Evolutionary conservation across 2,329 filamentous ascomycete species (phyloP).

Genomic region (Diaporthe citri): DNA sequence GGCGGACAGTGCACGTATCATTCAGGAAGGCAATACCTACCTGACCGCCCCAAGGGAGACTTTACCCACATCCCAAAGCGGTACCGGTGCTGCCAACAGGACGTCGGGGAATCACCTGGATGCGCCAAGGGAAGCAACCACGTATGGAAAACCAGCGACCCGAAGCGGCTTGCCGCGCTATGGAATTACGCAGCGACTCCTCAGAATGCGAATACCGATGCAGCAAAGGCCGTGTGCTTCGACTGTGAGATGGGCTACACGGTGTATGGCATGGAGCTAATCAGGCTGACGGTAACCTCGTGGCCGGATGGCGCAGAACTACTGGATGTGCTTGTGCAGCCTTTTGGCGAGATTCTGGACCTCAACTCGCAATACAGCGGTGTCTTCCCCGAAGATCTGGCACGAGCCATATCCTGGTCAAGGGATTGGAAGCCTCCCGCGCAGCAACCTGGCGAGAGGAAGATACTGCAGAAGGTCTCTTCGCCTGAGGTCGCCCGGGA

Average conservation of each 20-base stretch:
- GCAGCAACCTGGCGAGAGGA: conserved; percentile 46
- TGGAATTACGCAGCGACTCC: conserved; percentile 88
- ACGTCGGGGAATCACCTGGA: conserved; percentile 78
- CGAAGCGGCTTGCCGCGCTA: conserved; percentile 80
- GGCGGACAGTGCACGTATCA: conserved; percentile 87
- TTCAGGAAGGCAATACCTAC: conserved; percentile 76
- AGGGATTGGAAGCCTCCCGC: conserved; percentile 44
- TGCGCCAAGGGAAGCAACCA: conserved; percentile 80
- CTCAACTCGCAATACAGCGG: conserved; percentile 95
- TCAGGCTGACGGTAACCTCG: conserved; percentile 87
- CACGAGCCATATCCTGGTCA: conserved; percentile 72
- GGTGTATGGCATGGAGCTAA: conserved; percentile 85
- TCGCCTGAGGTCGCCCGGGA: conserved; percentile 81
- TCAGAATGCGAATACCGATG: conserved; percentile 64
- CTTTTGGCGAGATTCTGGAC: conserved; percentile 86
- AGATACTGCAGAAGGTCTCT: conserved; percentile 77
- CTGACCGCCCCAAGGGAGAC: conserved; percentile 68
- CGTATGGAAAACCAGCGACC: conserved; percentile 86
- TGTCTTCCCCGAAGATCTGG: conserved; percentile 82
- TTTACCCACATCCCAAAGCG: conserved; percentile 69
- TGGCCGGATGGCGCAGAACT: conserved; percentile 85
- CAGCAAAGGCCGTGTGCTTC: conserved; percentile 79
- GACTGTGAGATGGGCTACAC: conserved; percentile 99
- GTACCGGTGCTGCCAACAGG: conserved; percentile 84
- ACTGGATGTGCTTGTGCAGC: conserved; percentile 87